phyloP scores from a whole-genome alignment of 768 basidiomycete genomes.

The Hypholoma fasciculare region DNA sequence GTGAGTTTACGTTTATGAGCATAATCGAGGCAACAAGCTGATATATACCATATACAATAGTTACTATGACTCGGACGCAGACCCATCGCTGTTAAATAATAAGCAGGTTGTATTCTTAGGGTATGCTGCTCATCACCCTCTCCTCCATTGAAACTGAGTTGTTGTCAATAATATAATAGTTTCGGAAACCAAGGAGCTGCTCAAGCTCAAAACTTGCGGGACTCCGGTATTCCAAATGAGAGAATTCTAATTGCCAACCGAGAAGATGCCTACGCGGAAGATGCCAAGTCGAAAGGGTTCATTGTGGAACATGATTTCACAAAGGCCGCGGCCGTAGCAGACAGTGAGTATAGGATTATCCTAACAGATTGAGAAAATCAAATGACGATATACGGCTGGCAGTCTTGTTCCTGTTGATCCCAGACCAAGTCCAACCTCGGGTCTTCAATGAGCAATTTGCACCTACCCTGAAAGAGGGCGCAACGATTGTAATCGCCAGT shows the following conservation, averaged over 20 bases:
- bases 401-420: slow-evolving; percentile 64
- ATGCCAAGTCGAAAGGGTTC: slow-evolving; percentile 58
- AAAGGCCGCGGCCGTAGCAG: slow-evolving; percentile 55
- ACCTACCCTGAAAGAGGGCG: slow-evolving; percentile 46
- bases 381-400: background rate
- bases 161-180: slow-evolving; percentile 23
- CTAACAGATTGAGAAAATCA: background rate
- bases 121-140: slow-evolving; percentile 26
- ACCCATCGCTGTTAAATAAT: slow-evolving; percentile 42
- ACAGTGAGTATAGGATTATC: slow-evolving; percentile 35
- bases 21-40: background rate
- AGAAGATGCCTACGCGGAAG: slow-evolving; percentile 54
- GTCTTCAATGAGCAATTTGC: slow-evolving; percentile 59
- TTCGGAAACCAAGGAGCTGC: slow-evolving; percentile 70
- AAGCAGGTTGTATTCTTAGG: slow-evolving; percentile 64
- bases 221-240: slow-evolving; percentile 62
- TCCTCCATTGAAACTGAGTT: background rate
- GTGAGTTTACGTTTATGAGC: slow-evolving; percentile 30
- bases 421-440: slow-evolving; percentile 63
- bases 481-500: slow-evolving; percentile 58
- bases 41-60: slow-evolving; percentile 23
- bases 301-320: slow-evolving; percentile 55
- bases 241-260: slow-evolving; percentile 60
- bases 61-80: slow-evolving; percentile 65
- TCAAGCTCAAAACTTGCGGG: slow-evolving; percentile 67